A percentile compares a stretch with the other conserved stretches of the same genome.
Conservation (phyloP, 2,329 filamentous ascomycete species). For the Raffaelea arxii region DNA sequence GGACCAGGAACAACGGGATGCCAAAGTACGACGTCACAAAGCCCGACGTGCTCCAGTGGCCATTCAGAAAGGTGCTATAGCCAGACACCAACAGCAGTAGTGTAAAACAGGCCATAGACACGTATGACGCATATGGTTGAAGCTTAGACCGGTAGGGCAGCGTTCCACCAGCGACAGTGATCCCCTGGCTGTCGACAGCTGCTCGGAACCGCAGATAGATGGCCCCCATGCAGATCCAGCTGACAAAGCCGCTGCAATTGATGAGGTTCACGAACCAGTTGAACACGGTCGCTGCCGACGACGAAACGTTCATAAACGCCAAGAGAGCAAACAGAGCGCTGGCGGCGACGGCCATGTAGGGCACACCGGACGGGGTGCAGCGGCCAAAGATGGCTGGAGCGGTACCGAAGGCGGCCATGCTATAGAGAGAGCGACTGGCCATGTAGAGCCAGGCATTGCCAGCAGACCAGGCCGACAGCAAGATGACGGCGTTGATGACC, state of each 20-base stretch:
- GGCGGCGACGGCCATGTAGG: slow-evolving; percentile 23
- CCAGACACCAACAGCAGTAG: background rate
- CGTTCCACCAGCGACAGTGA: background rate
- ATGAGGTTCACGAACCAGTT: slow-evolving; percentile 27
- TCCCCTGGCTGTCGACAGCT: background rate
- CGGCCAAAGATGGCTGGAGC: slow-evolving; percentile 25
- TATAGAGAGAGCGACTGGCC: slow-evolving; percentile 27
- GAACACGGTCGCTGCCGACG: slow-evolving; percentile 24
- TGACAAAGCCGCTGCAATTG: background rate
- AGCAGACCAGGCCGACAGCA: slow-evolving; percentile 47
- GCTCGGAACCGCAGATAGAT: background rate
- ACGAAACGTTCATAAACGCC: slow-evolving; percentile 29
- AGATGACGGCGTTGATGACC: slow-evolving; percentile 41
- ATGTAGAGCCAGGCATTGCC: slow-evolving; percentile 48
- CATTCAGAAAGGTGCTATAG: background rate
- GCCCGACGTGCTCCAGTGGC: background rate
- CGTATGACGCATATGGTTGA: background rate
- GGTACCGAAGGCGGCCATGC: slow-evolving; percentile 26
- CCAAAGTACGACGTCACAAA: background rate
- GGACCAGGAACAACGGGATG: background rate
- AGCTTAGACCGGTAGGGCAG: background rate
- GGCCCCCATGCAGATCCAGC: background rate
- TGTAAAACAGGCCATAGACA: background rate
- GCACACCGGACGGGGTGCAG: slow-evolving; percentile 25
- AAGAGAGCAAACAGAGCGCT: slow-evolving; percentile 24